A percentile compares a stretch with the other conserved stretches of the same genome.
Evolutionary conservation across 208 protist species (phyloP).

Genomic region (Trypanosoma rangeli): DNA sequence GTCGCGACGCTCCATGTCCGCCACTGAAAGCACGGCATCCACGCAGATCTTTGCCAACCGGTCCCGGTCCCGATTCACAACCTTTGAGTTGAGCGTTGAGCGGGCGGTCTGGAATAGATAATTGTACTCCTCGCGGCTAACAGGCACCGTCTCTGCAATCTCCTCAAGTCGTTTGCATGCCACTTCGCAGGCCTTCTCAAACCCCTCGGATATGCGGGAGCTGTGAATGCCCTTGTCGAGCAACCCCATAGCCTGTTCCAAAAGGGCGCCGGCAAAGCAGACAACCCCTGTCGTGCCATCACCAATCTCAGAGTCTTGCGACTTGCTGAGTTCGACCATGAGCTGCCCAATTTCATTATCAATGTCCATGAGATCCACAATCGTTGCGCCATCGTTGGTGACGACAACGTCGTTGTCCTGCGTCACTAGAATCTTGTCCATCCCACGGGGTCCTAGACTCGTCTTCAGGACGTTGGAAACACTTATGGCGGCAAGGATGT

Average conservation of each 20-base stretch:
- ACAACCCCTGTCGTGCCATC: slow-evolving; percentile 99
- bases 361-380: slow-evolving; percentile 98
- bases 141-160: slow-evolving; percentile 84
- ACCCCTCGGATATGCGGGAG: slow-evolving; percentile 98
- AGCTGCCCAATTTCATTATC: slow-evolving; percentile 99
- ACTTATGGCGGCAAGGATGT: slow-evolving; percentile 97
- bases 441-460: slow-evolving; percentile 97
- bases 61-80: slow-evolving; percentile 96
- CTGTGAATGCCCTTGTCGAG: slow-evolving; percentile 99
- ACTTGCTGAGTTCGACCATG: slow-evolving; percentile 99
- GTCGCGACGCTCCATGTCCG: slow-evolving; percentile 98
- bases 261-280: slow-evolving; percentile 98
- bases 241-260: slow-evolving; percentile 96
- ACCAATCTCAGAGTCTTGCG: slow-evolving; percentile 99
- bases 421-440: slow-evolving; percentile 98
- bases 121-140: slow-evolving; percentile 82
- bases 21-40: slow-evolving; percentile 98
- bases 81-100: slow-evolving; percentile 99
- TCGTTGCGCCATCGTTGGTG: slow-evolving; percentile 99
- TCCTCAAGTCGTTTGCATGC: slow-evolving; percentile 93
- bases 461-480: slow-evolving; percentile 97
- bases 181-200: slow-evolving; percentile 97
- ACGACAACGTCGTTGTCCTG: slow-evolving; percentile 99
- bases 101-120: slow-evolving; percentile 96
- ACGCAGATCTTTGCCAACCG: slow-evolving; percentile 99